phyloP scores from a whole-genome alignment of 192 early-diverging fungal genomes.

The Podila minutissima region DNA sequence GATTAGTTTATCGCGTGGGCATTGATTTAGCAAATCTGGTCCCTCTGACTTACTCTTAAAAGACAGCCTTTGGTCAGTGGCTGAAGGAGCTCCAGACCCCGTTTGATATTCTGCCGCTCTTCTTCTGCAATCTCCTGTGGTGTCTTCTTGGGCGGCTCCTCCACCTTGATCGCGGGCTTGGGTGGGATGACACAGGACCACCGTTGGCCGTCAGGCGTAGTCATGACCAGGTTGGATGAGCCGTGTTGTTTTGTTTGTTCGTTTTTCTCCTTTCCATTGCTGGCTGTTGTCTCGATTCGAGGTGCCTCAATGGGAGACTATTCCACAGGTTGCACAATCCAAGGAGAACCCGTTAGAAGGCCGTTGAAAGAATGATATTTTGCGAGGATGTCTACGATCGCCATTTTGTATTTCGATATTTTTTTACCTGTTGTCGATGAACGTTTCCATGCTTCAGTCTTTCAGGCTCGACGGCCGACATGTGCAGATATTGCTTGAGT shows the following conservation, averaged over 20 bases:
- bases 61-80: constrained; percentile 62
- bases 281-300: not conserved
- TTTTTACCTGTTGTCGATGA: constrained; percentile 12
- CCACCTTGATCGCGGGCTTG: constrained; percentile 25
- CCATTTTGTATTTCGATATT: not conserved
- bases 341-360: not conserved
- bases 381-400: not conserved
- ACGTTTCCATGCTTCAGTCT: constrained; percentile 7
- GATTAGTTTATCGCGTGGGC: too few species aligned
- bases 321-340: not conserved
- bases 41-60: constrained; percentile 34
- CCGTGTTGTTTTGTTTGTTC: not conserved
- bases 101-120: constrained; percentile 48
- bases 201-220: constrained; percentile 47
- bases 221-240: constrained; percentile 52
- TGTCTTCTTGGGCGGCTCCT: constrained; percentile 17
- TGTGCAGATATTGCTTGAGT: constrained; percentile 40
- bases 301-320: not conserved
- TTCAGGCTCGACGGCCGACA: constrained; percentile 34
- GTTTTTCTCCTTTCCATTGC: not conserved
- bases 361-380: not conserved
- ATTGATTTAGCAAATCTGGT: too few species aligned
- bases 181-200: constrained; percentile 67
- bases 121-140: constrained; percentile 47
- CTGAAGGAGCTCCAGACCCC: constrained; percentile 67